These are phyloP conservation scores for Beta vulgaris DNA, from an alignment of 148 eudicot genomes.

Conservation along the genomic window DNA sequence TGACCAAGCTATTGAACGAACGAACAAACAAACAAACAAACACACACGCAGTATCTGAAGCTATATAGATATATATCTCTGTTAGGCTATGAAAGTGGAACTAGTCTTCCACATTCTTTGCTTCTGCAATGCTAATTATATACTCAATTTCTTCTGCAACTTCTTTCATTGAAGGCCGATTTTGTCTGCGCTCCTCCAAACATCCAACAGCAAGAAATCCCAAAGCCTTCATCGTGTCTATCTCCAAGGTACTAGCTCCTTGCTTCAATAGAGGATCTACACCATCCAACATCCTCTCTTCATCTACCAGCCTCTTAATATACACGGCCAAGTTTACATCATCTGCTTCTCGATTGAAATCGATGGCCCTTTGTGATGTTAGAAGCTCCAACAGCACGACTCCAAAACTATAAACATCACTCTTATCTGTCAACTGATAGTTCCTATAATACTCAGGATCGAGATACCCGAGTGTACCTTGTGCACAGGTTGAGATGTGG, in stretches of 20 bases:
- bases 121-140: constrained; percentile 54
- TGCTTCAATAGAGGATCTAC: constrained; percentile 55
- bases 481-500: constrained; percentile 84
- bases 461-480: constrained; percentile 79
- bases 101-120: constrained; percentile 17
- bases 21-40: not conserved
- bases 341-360: constrained; percentile 60
- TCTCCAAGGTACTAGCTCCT: constrained; percentile 51
- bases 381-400: constrained; percentile 78
- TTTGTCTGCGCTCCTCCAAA: constrained; percentile 75
- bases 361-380: constrained; percentile 79
- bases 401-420: constrained; percentile 84
- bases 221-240: constrained; percentile 78
- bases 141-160: constrained; percentile 76
- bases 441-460: constrained; percentile 89
- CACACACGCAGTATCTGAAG: not conserved
- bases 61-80: too few relatives aligned
- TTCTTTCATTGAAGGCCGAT: constrained; percentile 84
- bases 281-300: constrained; percentile 64
- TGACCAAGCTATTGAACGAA: not conserved
- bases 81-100: too few relatives aligned
- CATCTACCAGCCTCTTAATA: constrained; percentile 69
- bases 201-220: constrained; percentile 77
- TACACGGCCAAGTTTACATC: constrained; percentile 88
- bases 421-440: constrained; percentile 79